Percentiles rank a stretch among this genome's conserved stretches.
phyloP scores from a whole-genome alignment of 805 yeast genomes.

The Metschnikowia sp. region DNA sequence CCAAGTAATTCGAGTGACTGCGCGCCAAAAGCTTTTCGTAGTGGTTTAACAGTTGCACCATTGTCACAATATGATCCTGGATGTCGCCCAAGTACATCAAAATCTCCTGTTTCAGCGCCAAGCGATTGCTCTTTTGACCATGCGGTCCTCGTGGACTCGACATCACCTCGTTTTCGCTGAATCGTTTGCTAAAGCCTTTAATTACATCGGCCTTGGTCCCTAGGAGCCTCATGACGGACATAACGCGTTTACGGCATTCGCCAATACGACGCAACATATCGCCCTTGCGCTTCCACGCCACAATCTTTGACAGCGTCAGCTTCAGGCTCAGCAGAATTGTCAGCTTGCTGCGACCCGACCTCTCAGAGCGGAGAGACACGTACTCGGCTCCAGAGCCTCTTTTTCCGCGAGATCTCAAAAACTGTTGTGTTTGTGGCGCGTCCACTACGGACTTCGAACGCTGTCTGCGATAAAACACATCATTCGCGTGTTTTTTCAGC shows the following conservation, averaged over 20 bases:
- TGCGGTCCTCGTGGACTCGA: conserved; percentile 3
- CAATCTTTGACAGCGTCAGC: conserved; percentile 46
- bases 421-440: conserved; percentile 4
- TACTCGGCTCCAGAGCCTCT: conserved; percentile 15
- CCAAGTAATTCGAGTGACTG: conserved; percentile 93
- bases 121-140: conserved; percentile 11
- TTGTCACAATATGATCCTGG: conserved; percentile 95
- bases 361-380: conserved; percentile 10
- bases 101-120: conserved; percentile 69
- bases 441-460: conserved; percentile 41
- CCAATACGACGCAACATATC: conserved; percentile 95
- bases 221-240: conserved; percentile 79
- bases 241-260: conserved; percentile 89
- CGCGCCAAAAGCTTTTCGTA: conserved; percentile 91
- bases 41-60: conserved; percentile 93
- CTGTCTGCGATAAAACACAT: conserved; percentile 32
- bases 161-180: conserved; percentile 54
- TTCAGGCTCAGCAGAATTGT: conserved; percentile 25
- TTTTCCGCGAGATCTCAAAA: conserved; percentile 10
- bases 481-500: conserved; percentile 11
- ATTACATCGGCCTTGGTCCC: conserved; percentile 98
- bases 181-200: conserved; percentile 88
- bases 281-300: conserved; percentile 83
- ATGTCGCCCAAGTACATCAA: conserved; percentile 95
- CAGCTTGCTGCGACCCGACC: conserved; percentile 2